Evolutionary conservation across 257 asterid genomes (phyloP), one percentile per base, ranked within the genome.

Genomic region (Leptodermis oblonga): DNA sequence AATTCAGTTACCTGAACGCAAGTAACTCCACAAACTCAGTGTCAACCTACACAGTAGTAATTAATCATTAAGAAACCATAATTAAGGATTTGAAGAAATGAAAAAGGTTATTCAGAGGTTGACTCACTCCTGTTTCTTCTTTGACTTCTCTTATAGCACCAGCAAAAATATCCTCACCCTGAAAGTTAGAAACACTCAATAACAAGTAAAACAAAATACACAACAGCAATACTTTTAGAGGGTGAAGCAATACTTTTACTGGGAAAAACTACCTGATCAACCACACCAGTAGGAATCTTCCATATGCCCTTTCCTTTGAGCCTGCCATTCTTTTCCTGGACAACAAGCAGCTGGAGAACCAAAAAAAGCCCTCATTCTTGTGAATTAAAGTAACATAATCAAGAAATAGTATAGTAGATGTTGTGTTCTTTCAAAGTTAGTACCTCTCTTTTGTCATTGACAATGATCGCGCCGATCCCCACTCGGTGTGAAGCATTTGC

Each of bases 71-170:
- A 78, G 76, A 52, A 12, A 11, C 4, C 37, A 37, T n/a, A n/a
- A n/a, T 41, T 30, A 61, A 58, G 1, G 4, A 30, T 48, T 68
- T 31, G 37, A 26, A 1, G 0, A 33, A 25, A 31, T 6, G 8
- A 11, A 26, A 12, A 9, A 28, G 36, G 17, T 61, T 37, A 56
- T 36, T 7, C 25, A 11, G 30, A 17, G 26, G 0, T 39, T 42
- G 52, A 81, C 88, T 81, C 84, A 87, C 96, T 80, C 89, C 92
- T 46, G 96, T 89, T 81, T 87, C 96, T 84, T 89, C 96, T 77
- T 85, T 85, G 23, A 89, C 86, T 82, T 87, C 95, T 83, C 96
- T 84, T 69, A 51, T 81, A 58, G 90, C 92, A 54, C 90, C 94
- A 30, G 75, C 74, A 67, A 73, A 82, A 45, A 89, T 79, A 65